A percentile compares a stretch with the other conserved stretches of the same genome.
Conservation (phyloP, 2,329 filamentous ascomycete species). For the Colletotrichum horii region DNA sequence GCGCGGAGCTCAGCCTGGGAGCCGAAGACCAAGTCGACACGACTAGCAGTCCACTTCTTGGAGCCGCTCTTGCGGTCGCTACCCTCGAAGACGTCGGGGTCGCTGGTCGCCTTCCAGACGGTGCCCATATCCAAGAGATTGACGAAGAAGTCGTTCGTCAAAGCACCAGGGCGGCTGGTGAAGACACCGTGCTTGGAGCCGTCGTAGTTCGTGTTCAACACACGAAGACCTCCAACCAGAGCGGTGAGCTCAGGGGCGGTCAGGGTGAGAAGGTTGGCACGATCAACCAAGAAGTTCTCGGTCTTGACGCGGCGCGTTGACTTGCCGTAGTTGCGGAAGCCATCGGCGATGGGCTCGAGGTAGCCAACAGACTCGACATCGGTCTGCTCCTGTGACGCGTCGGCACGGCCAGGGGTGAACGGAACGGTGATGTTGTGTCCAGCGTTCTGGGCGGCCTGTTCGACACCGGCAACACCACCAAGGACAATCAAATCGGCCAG, state of each 20-base stretch:
- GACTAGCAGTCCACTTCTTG: constrained; percentile 73
- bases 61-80: constrained; percentile 67
- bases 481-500: constrained; percentile 80
- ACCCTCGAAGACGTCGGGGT: constrained; percentile 66
- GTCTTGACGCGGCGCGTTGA: constrained; percentile 64
- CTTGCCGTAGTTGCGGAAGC: constrained; percentile 80
- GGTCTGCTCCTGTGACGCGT: constrained; percentile 75
- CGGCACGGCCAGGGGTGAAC: constrained; percentile 75
- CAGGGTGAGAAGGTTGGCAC: constrained; percentile 72
- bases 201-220: constrained; percentile 73
- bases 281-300: constrained; percentile 76
- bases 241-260: constrained; percentile 74
- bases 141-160: constrained; percentile 84
- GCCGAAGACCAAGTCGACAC: constrained; percentile 73
- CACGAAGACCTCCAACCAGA: constrained; percentile 74
- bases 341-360: constrained; percentile 72
- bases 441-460: constrained; percentile 67
- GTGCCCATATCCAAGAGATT: constrained; percentile 75
- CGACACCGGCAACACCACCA: constrained; percentile 70
- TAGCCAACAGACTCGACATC: constrained; percentile 68
- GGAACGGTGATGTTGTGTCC: constrained; percentile 63
- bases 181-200: constrained; percentile 71
- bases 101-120: constrained; percentile 63
- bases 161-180: constrained; percentile 68
- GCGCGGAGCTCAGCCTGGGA: constrained; percentile 78